These are phyloP conservation scores for Flueggea neowawraea DNA, from an alignment of 441 rosid genomes.

Conservation along the genomic window DNA sequence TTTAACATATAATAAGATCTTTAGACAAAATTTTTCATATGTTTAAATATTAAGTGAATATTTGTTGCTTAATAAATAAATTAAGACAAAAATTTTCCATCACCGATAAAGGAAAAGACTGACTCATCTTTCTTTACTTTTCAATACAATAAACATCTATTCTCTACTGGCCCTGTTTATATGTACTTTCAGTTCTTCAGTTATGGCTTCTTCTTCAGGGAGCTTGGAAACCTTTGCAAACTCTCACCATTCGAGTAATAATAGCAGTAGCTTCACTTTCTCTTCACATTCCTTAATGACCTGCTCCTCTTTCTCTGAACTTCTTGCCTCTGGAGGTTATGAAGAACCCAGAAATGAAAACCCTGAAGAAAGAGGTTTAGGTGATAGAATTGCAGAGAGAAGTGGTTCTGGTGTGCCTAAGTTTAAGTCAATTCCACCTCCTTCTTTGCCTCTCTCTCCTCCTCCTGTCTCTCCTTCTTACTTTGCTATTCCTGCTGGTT, in stretches of 20 bases:
- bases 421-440: constrained; percentile 83
- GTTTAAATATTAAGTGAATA: too few relatives aligned
- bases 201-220: constrained; percentile 36
- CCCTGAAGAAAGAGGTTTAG: constrained; percentile 13
- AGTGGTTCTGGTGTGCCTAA: constrained; percentile 74
- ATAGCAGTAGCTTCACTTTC: constrained; percentile 28
- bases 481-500: constrained; percentile 81
- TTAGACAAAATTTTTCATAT: too few relatives aligned
- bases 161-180: constrained; percentile 9
- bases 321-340: constrained; percentile 33
- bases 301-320: constrained; percentile 49
- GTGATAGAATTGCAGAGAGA: constrained; percentile 48
- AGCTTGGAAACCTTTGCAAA: constrained; percentile 34
- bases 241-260: constrained; percentile 13
- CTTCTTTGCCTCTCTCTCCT: constrained; percentile 72
- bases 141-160: neutral
- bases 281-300: constrained; percentile 33
- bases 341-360: constrained; percentile 14
- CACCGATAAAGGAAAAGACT: neutral
- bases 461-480: constrained; percentile 62
- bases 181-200: neutral
- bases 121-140: neutral
- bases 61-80: too few relatives aligned
- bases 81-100: too few relatives aligned
- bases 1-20: too few relatives aligned